Evolutionary conservation across 2,329 filamentous ascomycete species (phyloP).

Genomic region (Pestalotiopsis sp.): DNA sequence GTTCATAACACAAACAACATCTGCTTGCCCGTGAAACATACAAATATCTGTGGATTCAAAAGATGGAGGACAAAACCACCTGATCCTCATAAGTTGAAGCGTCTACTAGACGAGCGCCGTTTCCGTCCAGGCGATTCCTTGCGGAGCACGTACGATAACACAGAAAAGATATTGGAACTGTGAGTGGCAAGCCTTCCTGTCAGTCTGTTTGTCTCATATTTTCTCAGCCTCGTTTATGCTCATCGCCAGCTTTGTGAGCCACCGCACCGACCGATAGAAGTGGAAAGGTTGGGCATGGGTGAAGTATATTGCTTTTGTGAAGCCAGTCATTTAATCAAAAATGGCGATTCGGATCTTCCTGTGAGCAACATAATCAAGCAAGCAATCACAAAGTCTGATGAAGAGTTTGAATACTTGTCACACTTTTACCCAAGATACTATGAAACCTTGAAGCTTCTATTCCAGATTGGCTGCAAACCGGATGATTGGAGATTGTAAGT

Average conservation of each 20-base stretch:
- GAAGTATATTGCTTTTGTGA: background rate
- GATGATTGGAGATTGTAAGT: background rate
- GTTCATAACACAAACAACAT: background rate
- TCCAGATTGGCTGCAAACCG: background rate
- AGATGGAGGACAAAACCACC: background rate
- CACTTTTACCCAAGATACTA: background rate
- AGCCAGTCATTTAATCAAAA: background rate
- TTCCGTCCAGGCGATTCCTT: background rate
- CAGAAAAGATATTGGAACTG: background rate
- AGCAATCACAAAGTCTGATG: background rate
- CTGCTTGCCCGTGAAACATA: background rate
- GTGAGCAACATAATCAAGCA: background rate
- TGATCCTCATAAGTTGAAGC: background rate
- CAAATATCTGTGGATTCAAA: background rate
- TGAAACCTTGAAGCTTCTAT: background rate
- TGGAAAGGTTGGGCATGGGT: fast-evolving
- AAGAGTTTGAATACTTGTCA: background rate
- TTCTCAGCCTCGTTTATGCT: background rate
- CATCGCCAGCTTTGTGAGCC: background rate
- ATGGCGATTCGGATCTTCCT: background rate
- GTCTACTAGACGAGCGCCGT: background rate
- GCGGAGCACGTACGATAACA: fast-evolving
- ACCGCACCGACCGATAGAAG: background rate
- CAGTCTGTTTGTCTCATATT: background rate
- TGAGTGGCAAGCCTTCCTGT: background rate